Conservation (phyloP, 2,329 filamentous ascomycete genomes). For the Sclerotinia nivalis region DNA sequence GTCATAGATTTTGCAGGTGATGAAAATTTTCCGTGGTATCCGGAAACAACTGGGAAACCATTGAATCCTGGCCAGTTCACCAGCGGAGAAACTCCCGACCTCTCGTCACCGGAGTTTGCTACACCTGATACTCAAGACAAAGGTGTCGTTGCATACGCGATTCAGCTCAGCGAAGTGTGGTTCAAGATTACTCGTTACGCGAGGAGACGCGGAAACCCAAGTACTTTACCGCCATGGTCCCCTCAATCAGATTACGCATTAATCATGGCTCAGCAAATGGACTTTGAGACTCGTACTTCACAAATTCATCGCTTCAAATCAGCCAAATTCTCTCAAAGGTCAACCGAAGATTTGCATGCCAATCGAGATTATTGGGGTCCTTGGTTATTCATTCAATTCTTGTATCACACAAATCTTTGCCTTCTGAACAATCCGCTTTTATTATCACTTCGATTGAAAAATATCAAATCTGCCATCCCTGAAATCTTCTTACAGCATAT, state of each 20-base stretch:
- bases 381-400: conserved; percentile 53
- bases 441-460: conserved; percentile 53
- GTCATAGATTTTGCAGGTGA: conserved; percentile 44
- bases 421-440: conserved; percentile 57
- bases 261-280: conserved; percentile 53
- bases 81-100: conserved; percentile 14
- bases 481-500: conserved; percentile 57
- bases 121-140: conserved; percentile 36
- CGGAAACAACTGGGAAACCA: conserved; percentile 42
- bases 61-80: conserved; percentile 28
- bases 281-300: conserved; percentile 53
- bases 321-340: conserved; percentile 48
- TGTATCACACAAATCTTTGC: conserved; percentile 55
- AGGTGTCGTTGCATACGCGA: conserved; percentile 50
- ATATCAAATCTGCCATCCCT: conserved; percentile 53
- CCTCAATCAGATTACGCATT: conserved; percentile 53
- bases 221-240: conserved; percentile 50
- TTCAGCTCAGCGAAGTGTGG: conserved; percentile 50
- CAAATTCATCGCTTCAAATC: conserved; percentile 52
- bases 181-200: conserved; percentile 51
- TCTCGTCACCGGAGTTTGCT: conserved; percentile 27
- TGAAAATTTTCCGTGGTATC: conserved; percentile 44
- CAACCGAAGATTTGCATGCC: conserved; percentile 46
- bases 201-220: conserved; percentile 47
- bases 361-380: conserved; percentile 55